A percentile compares a stretch with the other conserved stretches of the same genome.
Conservation (phyloP, 805 yeast genomes). For the Millerago galiae region DNA sequence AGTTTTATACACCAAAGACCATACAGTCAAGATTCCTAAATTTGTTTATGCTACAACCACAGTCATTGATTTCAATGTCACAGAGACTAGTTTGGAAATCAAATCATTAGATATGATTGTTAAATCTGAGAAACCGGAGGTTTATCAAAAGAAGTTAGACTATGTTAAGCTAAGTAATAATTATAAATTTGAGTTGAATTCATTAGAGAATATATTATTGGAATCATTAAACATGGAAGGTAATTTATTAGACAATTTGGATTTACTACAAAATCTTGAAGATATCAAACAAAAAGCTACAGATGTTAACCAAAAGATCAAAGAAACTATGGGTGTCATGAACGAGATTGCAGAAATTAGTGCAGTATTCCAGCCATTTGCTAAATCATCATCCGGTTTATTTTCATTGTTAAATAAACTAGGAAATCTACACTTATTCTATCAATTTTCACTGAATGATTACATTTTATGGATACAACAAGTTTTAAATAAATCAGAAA, state of each 20-base stretch:
- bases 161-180: constrained; percentile 52
- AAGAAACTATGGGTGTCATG: constrained; percentile 51
- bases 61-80: constrained; percentile 65
- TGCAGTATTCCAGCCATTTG: constrained; percentile 44
- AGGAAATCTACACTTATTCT: constrained; percentile 40
- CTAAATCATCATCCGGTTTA: constrained; percentile 45
- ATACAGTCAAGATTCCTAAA: constrained; percentile 38
- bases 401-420: constrained; percentile 42
- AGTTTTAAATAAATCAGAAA: constrained; percentile 20
- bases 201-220: constrained; percentile 55
- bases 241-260: constrained; percentile 62
- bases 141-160: constrained; percentile 51
- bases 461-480: constrained; percentile 30
- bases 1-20: constrained; percentile 55
- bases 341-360: constrained; percentile 43
- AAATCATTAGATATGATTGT: constrained; percentile 56
- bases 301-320: constrained; percentile 45
- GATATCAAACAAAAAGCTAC: constrained; percentile 55
- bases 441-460: constrained; percentile 49
- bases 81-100: constrained; percentile 57
- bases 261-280: constrained; percentile 54
- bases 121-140: constrained; percentile 53
- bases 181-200: constrained; percentile 45
- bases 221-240: constrained; percentile 52
- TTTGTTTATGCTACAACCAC: constrained; percentile 59